Evolutionary conservation across 2,329 filamentous ascomycete genomes (phyloP), one percentile per base, ranked within the genome.

Genomic region (Kalmusia sp.): DNA sequence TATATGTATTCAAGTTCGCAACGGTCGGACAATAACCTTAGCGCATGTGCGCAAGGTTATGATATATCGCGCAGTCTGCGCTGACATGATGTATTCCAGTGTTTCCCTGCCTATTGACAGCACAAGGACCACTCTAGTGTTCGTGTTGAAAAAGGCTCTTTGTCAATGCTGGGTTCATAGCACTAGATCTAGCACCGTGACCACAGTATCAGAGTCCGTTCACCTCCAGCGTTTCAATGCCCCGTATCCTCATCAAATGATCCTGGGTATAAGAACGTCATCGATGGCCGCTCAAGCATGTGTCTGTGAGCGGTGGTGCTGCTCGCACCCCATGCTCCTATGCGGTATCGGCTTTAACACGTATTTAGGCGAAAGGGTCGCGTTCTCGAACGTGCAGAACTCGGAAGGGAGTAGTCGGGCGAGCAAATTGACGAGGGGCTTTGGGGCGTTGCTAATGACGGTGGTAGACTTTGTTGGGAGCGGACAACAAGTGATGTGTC

Each of bases 221-320:
- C n/a, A n/a, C n/a, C n/a, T n/a, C n/a, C n/a, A n/a, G n/a, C n/a
- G n/a, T n/a, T n/a, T n/a, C n/a, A n/a, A n/a, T n/a, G n/a, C n/a
- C n/a, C n/a, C n/a, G n/a, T n/a, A n/a, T n/a, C n/a, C 19, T 31
- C 40, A 22, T 33, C 4, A 3, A 22, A 28, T 19, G 3, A 7
- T 25, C 24, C 73, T 78, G 33, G 40, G 3, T 78, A 78, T 52
- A 75, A 77, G 55, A 74, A 75, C 19, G 77, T 77, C 4, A 65
- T 78, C 4, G 76, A 78, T 57, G 75, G 76, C 7, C 59, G 72
- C 1, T 73, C 65, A 7, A 75, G 76, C 1, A 73, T 70, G 1
- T 78, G 76, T 79, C 43, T 75, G 74, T 6, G 68, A 64, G 9
- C 75, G 76, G 0, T 78, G 75, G 76, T 78, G 76, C 51, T 77